Percentiles rank a stretch among this genome's conserved stretches.
phyloP scores from a whole-genome alignment of 495 filamentous ascomycete genomes.

The Pseudevernia furfuracea region DNA sequence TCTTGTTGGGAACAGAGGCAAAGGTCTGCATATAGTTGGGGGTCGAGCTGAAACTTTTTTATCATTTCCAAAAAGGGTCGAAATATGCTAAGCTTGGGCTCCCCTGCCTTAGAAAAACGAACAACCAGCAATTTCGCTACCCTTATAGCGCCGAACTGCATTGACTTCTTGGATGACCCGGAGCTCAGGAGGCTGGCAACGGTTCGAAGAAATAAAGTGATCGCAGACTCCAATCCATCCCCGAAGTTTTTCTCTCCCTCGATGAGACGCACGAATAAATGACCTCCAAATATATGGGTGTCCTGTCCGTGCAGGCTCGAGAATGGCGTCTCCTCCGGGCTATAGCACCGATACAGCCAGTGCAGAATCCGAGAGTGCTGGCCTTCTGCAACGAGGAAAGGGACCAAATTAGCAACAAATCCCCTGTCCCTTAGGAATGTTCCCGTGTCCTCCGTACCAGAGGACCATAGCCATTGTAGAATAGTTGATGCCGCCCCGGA shows the following conservation, averaged over 20 bases:
- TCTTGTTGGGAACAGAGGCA: constrained; percentile 6
- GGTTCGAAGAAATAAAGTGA: constrained; percentile 1
- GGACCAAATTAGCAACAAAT: constrained; percentile 34
- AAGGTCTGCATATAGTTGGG: constrained; percentile 1
- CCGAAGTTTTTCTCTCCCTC: background rate
- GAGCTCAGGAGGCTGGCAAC: background rate
- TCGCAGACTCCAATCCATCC: constrained; percentile 14
- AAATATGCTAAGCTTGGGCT: background rate
- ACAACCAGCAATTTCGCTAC: background rate
- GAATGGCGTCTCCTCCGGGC: background rate
- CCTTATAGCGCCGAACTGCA: background rate
- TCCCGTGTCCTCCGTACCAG: constrained; percentile 35
- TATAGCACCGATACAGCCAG: constrained; percentile 31
- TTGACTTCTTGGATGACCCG: no score
- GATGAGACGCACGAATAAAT: background rate
- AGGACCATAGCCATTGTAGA: constrained; percentile 45
- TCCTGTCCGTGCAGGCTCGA: background rate
- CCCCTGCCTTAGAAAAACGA: background rate
- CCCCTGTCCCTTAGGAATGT: constrained; percentile 30
- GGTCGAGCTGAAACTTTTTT: background rate
- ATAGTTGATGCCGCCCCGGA: constrained; percentile 39
- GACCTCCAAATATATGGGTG: no score
- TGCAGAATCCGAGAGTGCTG: constrained; percentile 36
- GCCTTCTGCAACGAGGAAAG: constrained; percentile 46
- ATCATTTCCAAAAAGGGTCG: constrained; percentile 3